These are phyloP conservation scores for Henningerozyma blattae DNA, from an alignment of 805 yeast genomes.

Conservation along the genomic window DNA sequence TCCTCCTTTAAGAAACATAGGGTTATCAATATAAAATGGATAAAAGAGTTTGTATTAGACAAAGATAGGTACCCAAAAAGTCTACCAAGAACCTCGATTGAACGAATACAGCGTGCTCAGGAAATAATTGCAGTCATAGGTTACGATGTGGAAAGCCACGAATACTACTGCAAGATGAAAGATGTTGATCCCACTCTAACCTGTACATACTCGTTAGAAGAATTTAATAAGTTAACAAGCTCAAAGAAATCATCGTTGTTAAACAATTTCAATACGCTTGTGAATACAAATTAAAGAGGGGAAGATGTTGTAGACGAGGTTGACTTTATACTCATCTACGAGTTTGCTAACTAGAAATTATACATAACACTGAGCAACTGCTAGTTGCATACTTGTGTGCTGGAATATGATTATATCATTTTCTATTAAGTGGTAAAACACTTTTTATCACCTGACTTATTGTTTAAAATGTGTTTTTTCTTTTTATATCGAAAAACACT, in stretches of 20 bases:
- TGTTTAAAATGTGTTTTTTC: no score
- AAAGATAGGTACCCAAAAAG: not conserved
- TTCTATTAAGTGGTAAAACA: no score
- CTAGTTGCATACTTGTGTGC: no score
- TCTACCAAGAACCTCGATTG: not conserved
- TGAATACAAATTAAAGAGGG: no score
- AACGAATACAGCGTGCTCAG: not conserved
- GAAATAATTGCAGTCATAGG: conserved; percentile 1
- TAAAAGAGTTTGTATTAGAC: no score
- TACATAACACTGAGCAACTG: no score
- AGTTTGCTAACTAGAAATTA: no score
- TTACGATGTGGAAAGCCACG: not conserved
- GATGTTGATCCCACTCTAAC: conserved; percentile 1
- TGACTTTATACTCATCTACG: no score
- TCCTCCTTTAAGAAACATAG: not conserved
- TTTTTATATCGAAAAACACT: no score
- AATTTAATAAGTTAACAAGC: not conserved
- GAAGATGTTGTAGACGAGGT: no score
- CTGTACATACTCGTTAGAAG: not conserved
- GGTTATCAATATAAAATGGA: not conserved
- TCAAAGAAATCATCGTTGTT: not conserved
- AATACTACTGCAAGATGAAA: conserved; percentile 1
- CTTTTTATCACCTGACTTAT: no score
- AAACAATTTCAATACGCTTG: not conserved
- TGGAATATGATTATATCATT: no score